Percentiles rank a stretch among this genome's conserved stretches.
Conservation (phyloP, 495 filamentous ascomycete genomes). For the Talaromyces liani region DNA sequence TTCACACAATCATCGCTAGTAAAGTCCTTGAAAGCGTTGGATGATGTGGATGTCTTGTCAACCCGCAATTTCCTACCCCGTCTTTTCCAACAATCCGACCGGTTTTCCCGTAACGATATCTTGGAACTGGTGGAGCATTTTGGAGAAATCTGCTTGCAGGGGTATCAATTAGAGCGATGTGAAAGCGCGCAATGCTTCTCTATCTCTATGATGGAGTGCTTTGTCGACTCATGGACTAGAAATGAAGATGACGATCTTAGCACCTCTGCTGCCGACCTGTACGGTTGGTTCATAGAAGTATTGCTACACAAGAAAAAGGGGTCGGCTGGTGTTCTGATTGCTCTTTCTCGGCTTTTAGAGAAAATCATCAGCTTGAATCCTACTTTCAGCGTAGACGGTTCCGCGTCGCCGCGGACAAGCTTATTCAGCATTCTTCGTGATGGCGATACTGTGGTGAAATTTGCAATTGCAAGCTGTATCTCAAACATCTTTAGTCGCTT, state of each 20-base stretch:
- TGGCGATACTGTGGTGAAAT: conserved; percentile 66
- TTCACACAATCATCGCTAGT: conserved; percentile 38
- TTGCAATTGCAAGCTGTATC: conserved; percentile 57
- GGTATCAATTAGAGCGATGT: conserved; percentile 61
- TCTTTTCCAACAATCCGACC: conserved; percentile 27
- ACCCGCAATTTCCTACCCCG: conserved; percentile 43
- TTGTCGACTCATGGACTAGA: conserved; percentile 57
- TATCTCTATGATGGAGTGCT: conserved; percentile 60
- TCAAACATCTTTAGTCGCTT: conserved; percentile 75
- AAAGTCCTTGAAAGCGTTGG: conserved; percentile 49
- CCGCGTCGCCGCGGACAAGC: conserved; percentile 62
- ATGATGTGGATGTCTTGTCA: conserved; percentile 52
- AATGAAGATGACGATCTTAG: conserved; percentile 46
- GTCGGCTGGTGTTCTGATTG: conserved; percentile 59
- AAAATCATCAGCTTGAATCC: conserved; percentile 56
- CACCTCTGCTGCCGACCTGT: conserved; percentile 63
- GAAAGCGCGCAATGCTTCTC: conserved; percentile 67
- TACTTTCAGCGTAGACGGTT: conserved; percentile 47
- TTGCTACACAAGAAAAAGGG: conserved; percentile 55
- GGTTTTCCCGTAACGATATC: conserved; percentile 26
- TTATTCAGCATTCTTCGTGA: conserved; percentile 64
- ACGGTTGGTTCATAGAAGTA: conserved; percentile 64
- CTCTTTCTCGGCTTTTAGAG: conserved; percentile 59
- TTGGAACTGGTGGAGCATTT: conserved; percentile 44
- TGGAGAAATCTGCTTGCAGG: conserved; percentile 52